Conservation (phyloP, 495 filamentous ascomycete genomes). For the Xylaria grammica region DNA sequence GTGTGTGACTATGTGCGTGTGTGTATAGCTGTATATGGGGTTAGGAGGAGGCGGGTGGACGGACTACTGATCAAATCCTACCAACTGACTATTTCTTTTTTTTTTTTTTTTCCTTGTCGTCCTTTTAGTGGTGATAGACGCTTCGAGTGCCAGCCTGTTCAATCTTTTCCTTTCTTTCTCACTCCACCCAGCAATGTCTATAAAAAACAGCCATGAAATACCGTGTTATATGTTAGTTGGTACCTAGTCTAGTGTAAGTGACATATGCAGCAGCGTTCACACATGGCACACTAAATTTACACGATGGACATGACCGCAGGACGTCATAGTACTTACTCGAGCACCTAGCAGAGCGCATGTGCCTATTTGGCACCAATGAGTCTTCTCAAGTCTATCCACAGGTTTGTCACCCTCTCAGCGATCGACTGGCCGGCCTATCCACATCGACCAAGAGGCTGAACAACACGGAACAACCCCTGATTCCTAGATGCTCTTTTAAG, state of each 20-base stretch:
- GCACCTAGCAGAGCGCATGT: not conserved
- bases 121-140: not conserved
- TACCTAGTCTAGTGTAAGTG: no score
- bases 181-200: not conserved
- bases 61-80: no score
- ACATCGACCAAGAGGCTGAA: conserved; percentile 19
- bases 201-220: not conserved
- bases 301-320: not conserved
- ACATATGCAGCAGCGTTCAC: conserved; percentile 3
- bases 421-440: conserved; percentile 9
- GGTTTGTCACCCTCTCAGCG: conserved; percentile 10
- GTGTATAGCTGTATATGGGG: no score
- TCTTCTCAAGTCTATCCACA: conserved; percentile 13
- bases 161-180: not conserved
- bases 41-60: no score
- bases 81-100: no score
- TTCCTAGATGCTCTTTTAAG: conserved; percentile 12
- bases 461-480: conserved; percentile 7
- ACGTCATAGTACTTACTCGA: conserved; percentile 6
- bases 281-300: conserved; percentile 8
- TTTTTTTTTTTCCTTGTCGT: not conserved
- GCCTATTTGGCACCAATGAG: conserved; percentile 17
- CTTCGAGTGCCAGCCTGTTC: no score
- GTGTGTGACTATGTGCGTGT: no score
- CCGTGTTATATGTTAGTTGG: not conserved